phyloP scores from a whole-genome alignment of 345 rosid species.

The Camelina laxa region DNA sequence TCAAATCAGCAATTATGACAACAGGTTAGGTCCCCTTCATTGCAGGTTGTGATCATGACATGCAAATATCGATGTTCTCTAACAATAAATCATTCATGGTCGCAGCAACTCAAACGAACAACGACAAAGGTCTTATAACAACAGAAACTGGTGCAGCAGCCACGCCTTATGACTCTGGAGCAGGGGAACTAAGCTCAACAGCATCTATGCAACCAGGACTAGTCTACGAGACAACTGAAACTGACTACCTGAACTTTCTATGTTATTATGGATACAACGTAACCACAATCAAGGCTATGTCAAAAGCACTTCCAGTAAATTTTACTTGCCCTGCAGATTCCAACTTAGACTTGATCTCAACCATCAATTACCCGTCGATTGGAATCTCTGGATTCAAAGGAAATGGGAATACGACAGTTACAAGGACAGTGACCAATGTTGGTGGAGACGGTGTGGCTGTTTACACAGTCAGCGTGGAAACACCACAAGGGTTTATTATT shows the following conservation, averaged over 20 bases:
- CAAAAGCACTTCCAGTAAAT: slow-evolving; percentile 48
- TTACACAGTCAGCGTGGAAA: slow-evolving; percentile 46
- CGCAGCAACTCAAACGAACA: slow-evolving; percentile 65
- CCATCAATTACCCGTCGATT: slow-evolving; percentile 83
- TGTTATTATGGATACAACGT: slow-evolving; percentile 63
- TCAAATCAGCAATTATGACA: slow-evolving; percentile 86
- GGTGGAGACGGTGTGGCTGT: slow-evolving; percentile 56
- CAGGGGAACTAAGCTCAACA: slow-evolving; percentile 66
- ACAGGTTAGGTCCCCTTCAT: slow-evolving; percentile 51
- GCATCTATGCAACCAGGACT: slow-evolving; percentile 64
- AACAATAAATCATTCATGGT: not conserved
- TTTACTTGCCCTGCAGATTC: slow-evolving; percentile 65
- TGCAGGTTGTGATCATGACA: not conserved
- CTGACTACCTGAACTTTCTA: slow-evolving; percentile 74
- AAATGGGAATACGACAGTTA: slow-evolving; percentile 47
- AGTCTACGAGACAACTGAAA: slow-evolving; percentile 64
- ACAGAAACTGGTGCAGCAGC: slow-evolving; percentile 64
- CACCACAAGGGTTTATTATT: slow-evolving; percentile 48
- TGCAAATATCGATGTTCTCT: not conserved
- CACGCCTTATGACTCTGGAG: slow-evolving; percentile 68
- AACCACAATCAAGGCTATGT: slow-evolving; percentile 49
- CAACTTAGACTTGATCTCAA: slow-evolving; percentile 51
- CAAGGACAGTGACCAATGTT: slow-evolving; percentile 68
- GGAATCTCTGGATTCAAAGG: slow-evolving; percentile 51
- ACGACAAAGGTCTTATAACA: slow-evolving; percentile 56